Percentiles rank a stretch among this genome's conserved stretches.
phyloP scores from a whole-genome alignment of 225 moss, liverwort and hornwort species.

The Asterella californica region DNA sequence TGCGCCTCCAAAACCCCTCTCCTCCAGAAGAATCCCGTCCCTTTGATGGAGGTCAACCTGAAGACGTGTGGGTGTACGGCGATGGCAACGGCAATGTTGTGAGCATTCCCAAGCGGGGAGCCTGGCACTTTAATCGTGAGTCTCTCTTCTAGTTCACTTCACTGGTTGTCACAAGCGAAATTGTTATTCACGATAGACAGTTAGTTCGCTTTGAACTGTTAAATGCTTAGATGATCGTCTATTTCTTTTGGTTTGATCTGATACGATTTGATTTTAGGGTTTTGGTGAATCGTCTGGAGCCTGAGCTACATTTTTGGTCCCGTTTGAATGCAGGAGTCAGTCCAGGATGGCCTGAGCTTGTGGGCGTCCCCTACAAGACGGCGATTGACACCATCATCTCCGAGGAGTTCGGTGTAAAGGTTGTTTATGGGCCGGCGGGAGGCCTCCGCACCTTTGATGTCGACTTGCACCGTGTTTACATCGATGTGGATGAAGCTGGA shows the following conservation, averaged over 20 bases:
- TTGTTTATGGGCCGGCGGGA: conserved; percentile 2
- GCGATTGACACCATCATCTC: conserved; percentile 6
- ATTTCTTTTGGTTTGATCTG: too few species aligned
- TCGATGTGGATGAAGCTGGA: too few species aligned
- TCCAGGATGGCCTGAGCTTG: conserved; percentile 21
- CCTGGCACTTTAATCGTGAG: conserved; percentile 13
- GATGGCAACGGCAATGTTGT: background rate
- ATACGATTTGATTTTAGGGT: too few species aligned
- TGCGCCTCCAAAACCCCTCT: background rate
- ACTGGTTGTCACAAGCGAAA: too few species aligned
- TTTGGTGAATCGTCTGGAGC: too few species aligned
- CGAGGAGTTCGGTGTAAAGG: conserved; percentile 2
- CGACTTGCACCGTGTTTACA: too few species aligned
- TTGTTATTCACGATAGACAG: too few species aligned
- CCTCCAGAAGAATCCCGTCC: background rate
- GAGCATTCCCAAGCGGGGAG: conserved; percentile 12
- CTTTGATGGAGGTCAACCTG: background rate
- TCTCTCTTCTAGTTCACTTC: background rate
- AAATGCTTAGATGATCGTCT: too few species aligned
- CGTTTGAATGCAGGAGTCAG: background rate
- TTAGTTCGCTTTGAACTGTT: too few species aligned
- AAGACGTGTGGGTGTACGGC: conserved; percentile 20
- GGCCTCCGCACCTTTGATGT: too few species aligned
- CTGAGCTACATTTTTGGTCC: too few species aligned
- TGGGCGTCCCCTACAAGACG: conserved; percentile 8